Evolutionary conservation across 345 rosid genomes (phyloP), one percentile per base, ranked within the genome.

Genomic region (Arabis hirsuta): DNA sequence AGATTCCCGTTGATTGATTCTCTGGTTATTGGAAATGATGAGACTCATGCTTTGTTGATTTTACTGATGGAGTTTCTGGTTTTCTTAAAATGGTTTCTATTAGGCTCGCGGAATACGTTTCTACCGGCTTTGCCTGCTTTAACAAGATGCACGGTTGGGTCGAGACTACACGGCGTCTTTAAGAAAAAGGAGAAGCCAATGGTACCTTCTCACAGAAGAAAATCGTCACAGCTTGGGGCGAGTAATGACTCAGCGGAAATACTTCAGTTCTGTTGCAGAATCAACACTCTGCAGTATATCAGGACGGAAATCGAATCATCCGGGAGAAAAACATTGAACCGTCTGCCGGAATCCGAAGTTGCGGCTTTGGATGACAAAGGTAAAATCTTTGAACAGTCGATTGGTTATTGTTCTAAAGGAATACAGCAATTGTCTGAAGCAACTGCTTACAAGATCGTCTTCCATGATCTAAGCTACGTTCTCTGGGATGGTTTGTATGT

Each of bases 401-500:
- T 84, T 12, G 66, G 80, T 61, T 79, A 88, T 67, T 95, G 97
- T 56, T 76, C 82, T 9, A 90, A 90, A 82, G 98, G 92, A 66
- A 84, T 95, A 60, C 84, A 85, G 62, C 96, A 87, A 71, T 82
- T 95, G 46, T 84, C 88, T 22, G 94, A 88, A 84, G 85, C 90
- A 47, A 78, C 83, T 38, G 96, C 92, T 13, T 95, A 95, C 76
- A 90, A 85, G 79, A 79, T 91, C 10, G 71, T 95, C 59, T 95
- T 90, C 80, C 92, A 87, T 54, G 96, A 95, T 67, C 75, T 91
- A 44, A 87, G 89, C 76, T 83, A 84, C 74, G 89, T 82, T 67
- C 84, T 95, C 6, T 95, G 90, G 92, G 96, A 91, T 29, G 88
- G 96, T 54, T 78, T 91, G 38, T 91, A 90, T 45, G 77, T 82